These are phyloP conservation scores for Tillandsia fasciculata DNA, from an alignment of 176 grass and related monocot genomes.

Conservation along the genomic window DNA sequence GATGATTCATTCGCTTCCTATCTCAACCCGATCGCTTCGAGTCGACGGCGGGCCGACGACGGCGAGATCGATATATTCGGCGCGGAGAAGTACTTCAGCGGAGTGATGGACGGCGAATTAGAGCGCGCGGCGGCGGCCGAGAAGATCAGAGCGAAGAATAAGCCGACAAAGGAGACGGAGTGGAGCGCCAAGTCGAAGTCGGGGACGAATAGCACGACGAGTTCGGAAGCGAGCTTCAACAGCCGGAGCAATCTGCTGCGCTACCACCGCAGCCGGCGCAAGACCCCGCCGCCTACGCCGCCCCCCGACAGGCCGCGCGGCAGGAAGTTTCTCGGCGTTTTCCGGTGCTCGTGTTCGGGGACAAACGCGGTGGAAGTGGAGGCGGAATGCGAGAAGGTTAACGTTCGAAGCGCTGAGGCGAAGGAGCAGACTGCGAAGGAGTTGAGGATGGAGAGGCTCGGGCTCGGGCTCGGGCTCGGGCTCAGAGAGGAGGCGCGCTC, in stretches of 20 bases:
- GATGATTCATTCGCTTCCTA: slow-evolving; percentile 36
- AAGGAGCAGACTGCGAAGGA: slow-evolving; percentile 22
- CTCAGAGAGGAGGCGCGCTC: slow-evolving; percentile 11
- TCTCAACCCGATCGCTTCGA: slow-evolving; percentile 22
- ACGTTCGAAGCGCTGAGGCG: background rate
- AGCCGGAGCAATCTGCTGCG: slow-evolving; percentile 46
- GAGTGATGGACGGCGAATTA: slow-evolving; percentile 23
- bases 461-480: background rate
- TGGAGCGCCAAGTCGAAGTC: slow-evolving; percentile 4
- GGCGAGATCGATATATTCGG: slow-evolving; percentile 70
- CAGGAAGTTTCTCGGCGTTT: slow-evolving; percentile 32
- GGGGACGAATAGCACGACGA: slow-evolving; percentile 12
- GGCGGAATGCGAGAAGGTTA: background rate
- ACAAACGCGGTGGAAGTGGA: slow-evolving; percentile 23
- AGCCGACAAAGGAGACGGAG: slow-evolving; percentile 4
- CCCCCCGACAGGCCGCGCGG: background rate
- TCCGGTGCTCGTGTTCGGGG: slow-evolving; percentile 50
- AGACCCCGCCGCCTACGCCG: slow-evolving; percentile 1
- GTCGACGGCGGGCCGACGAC: slow-evolving; percentile 32
- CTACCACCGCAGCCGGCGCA: background rate
- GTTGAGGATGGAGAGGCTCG: background rate
- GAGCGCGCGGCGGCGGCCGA: background rate
- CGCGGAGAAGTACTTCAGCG: slow-evolving; percentile 65
- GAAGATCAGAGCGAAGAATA: background rate
- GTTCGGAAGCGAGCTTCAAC: slow-evolving; percentile 34